A percentile compares a stretch with the other conserved stretches of the same genome.
Conservation (phyloP, 495 filamentous ascomycete genomes). For the Hypomontagnella monticulosa region DNA sequence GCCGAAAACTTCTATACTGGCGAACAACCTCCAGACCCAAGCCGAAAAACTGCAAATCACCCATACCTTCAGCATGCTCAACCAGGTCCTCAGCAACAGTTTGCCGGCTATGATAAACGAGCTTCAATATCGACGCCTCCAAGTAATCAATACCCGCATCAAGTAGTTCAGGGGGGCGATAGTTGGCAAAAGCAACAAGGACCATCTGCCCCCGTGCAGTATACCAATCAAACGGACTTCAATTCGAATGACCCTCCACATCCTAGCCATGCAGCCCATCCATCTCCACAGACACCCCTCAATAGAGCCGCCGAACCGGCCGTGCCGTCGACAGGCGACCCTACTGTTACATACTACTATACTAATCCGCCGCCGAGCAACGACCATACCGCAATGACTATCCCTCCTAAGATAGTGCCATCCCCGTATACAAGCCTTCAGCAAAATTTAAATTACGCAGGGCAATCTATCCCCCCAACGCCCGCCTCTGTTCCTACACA, state of each 20-base stretch:
- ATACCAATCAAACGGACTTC: constrained; percentile 51
- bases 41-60: constrained; percentile 49
- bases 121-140: constrained; percentile 48
- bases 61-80: constrained; percentile 51
- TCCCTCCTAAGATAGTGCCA: constrained; percentile 47
- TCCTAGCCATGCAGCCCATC: constrained; percentile 43
- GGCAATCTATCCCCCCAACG: constrained; percentile 54
- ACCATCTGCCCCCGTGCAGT: constrained; percentile 46
- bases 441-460: constrained; percentile 54
- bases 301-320: constrained; percentile 43
- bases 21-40: constrained; percentile 66
- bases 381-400: constrained; percentile 47
- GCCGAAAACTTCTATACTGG: constrained; percentile 85
- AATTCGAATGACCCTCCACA: constrained; percentile 43
- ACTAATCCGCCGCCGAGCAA: constrained; percentile 47
- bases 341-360: constrained; percentile 62
- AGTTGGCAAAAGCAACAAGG: constrained; percentile 54
- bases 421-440: constrained; percentile 59
- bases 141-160: constrained; percentile 59
- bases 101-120: constrained; percentile 51
- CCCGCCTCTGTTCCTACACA: constrained; percentile 52
- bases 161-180: constrained; percentile 54
- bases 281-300: constrained; percentile 46
- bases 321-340: constrained; percentile 53
- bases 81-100: constrained; percentile 50